These are phyloP conservation scores for Epichloe gansuensis DNA, from an alignment of 2,329 filamentous ascomycete species.

Conservation along the genomic window DNA sequence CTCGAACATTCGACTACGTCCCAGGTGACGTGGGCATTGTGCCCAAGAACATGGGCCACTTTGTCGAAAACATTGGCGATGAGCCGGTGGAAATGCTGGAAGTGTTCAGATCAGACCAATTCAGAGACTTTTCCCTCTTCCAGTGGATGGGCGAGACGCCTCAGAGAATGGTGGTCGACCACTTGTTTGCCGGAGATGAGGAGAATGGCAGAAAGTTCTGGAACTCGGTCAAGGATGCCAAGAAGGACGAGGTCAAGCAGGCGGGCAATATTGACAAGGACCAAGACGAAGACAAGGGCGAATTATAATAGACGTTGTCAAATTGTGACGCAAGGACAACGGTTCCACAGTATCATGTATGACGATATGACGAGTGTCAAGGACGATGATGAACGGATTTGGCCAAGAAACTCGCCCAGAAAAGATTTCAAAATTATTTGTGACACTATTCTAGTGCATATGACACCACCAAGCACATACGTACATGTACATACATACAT, in stretches of 20 bases:
- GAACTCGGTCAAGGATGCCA: slow-evolving; percentile 45
- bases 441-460: too few relatives aligned
- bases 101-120: slow-evolving; percentile 59
- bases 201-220: slow-evolving; percentile 50
- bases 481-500: too few relatives aligned
- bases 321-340: too few relatives aligned
- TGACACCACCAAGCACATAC: too few relatives aligned
- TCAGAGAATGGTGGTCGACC: slow-evolving; percentile 50
- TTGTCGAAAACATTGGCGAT: slow-evolving; percentile 70
- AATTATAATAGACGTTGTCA: background rate
- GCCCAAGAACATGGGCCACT: slow-evolving; percentile 65
- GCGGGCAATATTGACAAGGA: background rate
- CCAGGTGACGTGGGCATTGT: slow-evolving; percentile 68
- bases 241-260: slow-evolving; percentile 39
- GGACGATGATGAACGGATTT: too few relatives aligned
- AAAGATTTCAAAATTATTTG: too few relatives aligned
- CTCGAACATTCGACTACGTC: slow-evolving; percentile 63
- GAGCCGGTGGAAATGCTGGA: slow-evolving; percentile 65
- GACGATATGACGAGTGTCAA: too few relatives aligned
- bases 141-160: slow-evolving; percentile 67
- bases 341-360: too few relatives aligned
- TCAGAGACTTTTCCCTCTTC: slow-evolving; percentile 60
- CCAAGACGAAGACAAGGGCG: background rate
- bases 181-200: slow-evolving; percentile 49
- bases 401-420: too few relatives aligned